phyloP scores from a whole-genome alignment of 2,329 filamentous ascomycete species.

The Triangularia verruculosa region DNA sequence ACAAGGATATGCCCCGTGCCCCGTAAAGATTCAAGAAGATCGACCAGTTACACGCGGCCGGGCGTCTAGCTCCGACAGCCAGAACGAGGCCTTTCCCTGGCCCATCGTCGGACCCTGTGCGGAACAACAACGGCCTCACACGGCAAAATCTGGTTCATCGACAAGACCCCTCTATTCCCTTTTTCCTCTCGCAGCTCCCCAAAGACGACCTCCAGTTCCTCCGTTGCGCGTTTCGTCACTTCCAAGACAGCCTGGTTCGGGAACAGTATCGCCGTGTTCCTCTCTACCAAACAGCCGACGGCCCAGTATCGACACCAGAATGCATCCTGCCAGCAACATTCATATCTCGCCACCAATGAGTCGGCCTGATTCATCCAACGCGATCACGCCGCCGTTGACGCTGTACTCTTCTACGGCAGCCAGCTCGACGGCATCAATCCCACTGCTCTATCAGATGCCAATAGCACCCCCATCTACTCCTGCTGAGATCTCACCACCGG shows the following conservation, averaged over 20 bases:
- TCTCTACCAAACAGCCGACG: neutral
- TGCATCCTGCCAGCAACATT: neutral
- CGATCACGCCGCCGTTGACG: neutral
- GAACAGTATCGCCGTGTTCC: neutral
- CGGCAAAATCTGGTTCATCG: slow-evolving; percentile 14
- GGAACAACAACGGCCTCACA: slow-evolving; percentile 8
- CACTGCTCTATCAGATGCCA: slow-evolving; percentile 1
- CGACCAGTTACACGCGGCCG: slow-evolving; percentile 3
- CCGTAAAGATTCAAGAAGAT: neutral
- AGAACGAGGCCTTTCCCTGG: neutral
- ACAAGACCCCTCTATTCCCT: slow-evolving; percentile 24
- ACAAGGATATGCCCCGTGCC: slow-evolving; percentile 1
- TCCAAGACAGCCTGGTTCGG: neutral
- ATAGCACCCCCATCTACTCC: neutral
- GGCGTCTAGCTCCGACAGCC: slow-evolving; percentile 1
- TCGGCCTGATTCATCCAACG: neutral
- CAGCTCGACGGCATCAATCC: slow-evolving; percentile 16
- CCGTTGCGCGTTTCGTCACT: neutral
- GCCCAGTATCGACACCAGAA: neutral
- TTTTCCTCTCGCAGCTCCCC: slow-evolving; percentile 10
- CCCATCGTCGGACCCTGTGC: neutral
- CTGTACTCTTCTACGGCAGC: neutral
- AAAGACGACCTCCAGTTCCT: neutral
- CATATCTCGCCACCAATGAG: neutral
- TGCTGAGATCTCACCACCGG: slow-evolving; percentile 2